Base-by-base conservation (phyloP, 2,329 filamentous ascomycete species). In the Penicillium sp. region DNA sequence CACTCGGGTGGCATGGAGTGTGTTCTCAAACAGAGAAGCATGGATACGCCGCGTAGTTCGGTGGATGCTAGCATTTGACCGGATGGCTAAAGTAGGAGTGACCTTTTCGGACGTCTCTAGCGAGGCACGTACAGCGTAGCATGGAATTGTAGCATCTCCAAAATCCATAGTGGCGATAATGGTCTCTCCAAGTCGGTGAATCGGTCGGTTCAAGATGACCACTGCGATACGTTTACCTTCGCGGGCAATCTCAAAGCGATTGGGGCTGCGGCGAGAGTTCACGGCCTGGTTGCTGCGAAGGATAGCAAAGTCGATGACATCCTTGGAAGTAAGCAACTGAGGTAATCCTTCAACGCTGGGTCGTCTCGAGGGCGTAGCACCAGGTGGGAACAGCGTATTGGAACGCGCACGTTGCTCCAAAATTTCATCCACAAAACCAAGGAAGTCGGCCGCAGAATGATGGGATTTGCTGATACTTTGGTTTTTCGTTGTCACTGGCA, bases 211-310 rank as follows among this genome's bases (percentile, higher is more conserved):
- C 31, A 99, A 82, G 75, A 92, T 91, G 53, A 99, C 85, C 6
- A 95, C 90, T 3, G 90, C 93, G 12, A 99, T 92, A n/a, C 87
- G 87, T 53, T 87, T 87, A n/a, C 92, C 92, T 67, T 91, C 92
- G 14, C 93, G 88, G 12, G 93, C 88, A 70, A 99, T 97, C 69
- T 96, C 92, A 71, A 97, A 99, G 37, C 91, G 87, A 67, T 96
- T 97, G n/a, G 88, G 84, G 68, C 89, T 92, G 65, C 91, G 88
- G 35, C 87, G 86, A n/a, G 84, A 83, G 42, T 84, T 81, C 2
- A 80, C 79, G 0, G 85, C 82, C 62, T 87, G 77, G 63, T 91
- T 91, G 69, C 90, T 91, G 61, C 90, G 87, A 50, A 97, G 80
- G 56, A 97, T 96, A 12, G 94, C 86, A 58, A 96, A 82, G 69